Base-by-base conservation (phyloP, 169 alveolate genomes). In the Eimeria tenella region DNA sequence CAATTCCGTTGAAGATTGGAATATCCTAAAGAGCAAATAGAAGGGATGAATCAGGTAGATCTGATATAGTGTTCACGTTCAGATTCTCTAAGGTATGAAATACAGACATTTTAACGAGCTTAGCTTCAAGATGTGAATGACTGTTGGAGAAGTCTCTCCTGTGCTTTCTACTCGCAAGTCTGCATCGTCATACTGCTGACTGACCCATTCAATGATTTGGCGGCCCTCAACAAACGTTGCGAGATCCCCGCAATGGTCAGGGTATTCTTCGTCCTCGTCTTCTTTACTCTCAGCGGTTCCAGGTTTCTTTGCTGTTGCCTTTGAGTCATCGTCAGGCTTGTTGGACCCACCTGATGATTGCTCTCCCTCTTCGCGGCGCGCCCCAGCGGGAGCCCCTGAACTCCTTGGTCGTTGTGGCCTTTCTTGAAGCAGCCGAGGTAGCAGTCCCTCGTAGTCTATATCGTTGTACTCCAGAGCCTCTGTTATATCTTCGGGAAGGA, bases 1-100 rank as follows among this genome's bases (percentile, higher is more conserved):
- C 90, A 19, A 90, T 60, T 4, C 94, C 94, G 90, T 90, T 90
- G 82, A 90, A 90, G 52, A 90, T 60, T 31, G 94, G 94, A 75
- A 90, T 90, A 68, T 90, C 94, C 94, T 90, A 70, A 4, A 10
- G 6, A 21, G 13, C 42, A 31, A 74, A 5, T n/a, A 1, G 52
- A 31, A 31, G 42, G 42, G 42, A 31, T 31, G 42, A 31, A 31
- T 31, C 42, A 31, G 42, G 42, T 2, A 31, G 42, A 31, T 31
- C 42, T 31, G 42, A 31, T 31, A 31, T 31, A 31, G 42, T 31
- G 42, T 31, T 31, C 42, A 31, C 2, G 42, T 31, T 31, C 42
- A 31, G 42, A 2, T 31, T 31, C 42, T 31, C 42, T 31, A 31
- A 31, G 42, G 42, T 2, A 31, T 31, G 42, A 31, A 31, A 31